These are phyloP conservation scores for Tetracladium marchalianum DNA, from an alignment of 495 filamentous ascomycete species.

Conservation along the genomic window DNA sequence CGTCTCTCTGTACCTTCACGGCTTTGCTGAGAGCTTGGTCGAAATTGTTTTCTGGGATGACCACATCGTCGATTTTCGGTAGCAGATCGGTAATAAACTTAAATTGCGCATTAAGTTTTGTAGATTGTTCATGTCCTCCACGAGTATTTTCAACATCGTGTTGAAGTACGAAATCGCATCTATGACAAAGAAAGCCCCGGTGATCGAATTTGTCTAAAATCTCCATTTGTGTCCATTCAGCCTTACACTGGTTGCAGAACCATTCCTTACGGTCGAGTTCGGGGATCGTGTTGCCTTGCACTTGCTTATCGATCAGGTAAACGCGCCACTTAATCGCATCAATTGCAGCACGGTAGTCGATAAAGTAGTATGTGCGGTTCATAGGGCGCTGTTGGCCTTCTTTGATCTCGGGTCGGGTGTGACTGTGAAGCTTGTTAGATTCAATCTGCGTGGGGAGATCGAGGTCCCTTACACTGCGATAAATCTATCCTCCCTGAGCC, in stretches of 20 bases:
- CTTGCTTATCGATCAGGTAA: conserved; percentile 69
- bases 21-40: conserved; percentile 59
- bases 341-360: conserved; percentile 87
- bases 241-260: conserved; percentile 66
- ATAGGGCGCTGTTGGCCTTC: conserved; percentile 73
- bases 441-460: background rate
- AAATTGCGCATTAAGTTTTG: conserved; percentile 77
- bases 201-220: conserved; percentile 60
- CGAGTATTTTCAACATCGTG: conserved; percentile 54
- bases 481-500: conserved; percentile 75
- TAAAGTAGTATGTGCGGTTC: conserved; percentile 88
- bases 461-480: conserved; percentile 56
- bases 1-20: conserved; percentile 50
- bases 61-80: conserved; percentile 71
- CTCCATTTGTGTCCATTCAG: conserved; percentile 79
- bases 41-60: conserved; percentile 81
- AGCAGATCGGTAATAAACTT: conserved; percentile 75
- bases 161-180: conserved; percentile 61
- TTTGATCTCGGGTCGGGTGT: conserved; percentile 67
- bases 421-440: conserved; percentile 31
- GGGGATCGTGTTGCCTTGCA: conserved; percentile 71
- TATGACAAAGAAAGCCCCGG: conserved; percentile 74
- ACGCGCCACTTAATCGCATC: conserved; percentile 95
- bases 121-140: conserved; percentile 79
- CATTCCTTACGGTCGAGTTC: conserved; percentile 84